phyloP scores from a whole-genome alignment of 257 asterid genomes.

The Buddleja alternifolia region DNA sequence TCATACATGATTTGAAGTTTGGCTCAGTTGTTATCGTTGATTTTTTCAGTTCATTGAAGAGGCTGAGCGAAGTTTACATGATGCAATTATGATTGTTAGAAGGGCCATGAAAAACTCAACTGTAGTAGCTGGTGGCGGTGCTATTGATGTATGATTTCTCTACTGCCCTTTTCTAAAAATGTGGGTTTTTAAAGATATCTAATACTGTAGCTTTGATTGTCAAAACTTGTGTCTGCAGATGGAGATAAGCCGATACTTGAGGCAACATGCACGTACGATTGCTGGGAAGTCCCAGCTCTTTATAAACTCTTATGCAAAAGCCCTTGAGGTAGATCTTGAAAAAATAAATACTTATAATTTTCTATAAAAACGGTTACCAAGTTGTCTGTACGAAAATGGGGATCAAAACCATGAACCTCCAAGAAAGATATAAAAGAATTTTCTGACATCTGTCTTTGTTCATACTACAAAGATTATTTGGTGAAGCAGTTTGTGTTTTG shows the following conservation, averaged over 20 bases:
- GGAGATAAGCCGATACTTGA: constrained; percentile 86
- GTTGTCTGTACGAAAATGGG: not conserved
- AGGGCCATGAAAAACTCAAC: constrained; percentile 88
- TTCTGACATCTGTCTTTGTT: not conserved
- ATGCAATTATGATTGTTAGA: constrained; percentile 81
- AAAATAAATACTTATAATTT: not conserved
- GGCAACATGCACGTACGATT: constrained; percentile 88
- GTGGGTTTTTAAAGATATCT: constrained; percentile 9
- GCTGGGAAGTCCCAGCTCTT: constrained; percentile 88
- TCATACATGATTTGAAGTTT: constrained; percentile 1
- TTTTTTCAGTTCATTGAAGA: constrained; percentile 62
- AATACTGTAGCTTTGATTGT: constrained; percentile 11
- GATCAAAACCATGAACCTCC: constrained; percentile 20
- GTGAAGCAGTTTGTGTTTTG: constrained; percentile 1
- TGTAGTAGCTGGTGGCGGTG: constrained; percentile 94
- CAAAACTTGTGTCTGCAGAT: constrained; percentile 49
- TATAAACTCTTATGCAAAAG: constrained; percentile 85
- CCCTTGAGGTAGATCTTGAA: constrained; percentile 70
- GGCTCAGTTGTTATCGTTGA: constrained; percentile 28
- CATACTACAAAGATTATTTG: constrained; percentile 8
- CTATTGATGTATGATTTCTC: constrained; percentile 72
- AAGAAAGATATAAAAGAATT: not conserved
- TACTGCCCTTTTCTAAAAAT: constrained; percentile 3
- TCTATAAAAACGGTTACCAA: not conserved
- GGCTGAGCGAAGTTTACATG: constrained; percentile 77